Percentiles rank a stretch among this genome's conserved stretches.
Conservation (phyloP, 306 rosid species). For the Acacia crassicarpa region DNA sequence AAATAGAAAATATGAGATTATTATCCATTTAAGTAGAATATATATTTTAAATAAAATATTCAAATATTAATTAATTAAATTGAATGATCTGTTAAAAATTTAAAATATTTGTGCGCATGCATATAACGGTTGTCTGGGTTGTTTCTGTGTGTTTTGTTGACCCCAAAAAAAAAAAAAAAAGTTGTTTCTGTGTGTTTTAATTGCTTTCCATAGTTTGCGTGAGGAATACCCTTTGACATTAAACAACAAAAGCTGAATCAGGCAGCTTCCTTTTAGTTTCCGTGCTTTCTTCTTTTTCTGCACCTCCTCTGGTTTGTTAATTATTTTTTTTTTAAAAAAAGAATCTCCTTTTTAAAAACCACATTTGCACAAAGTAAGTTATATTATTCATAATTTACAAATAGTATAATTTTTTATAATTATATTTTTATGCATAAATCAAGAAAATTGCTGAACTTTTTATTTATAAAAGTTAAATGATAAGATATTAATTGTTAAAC, state of each 20-base stretch:
- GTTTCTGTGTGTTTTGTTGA: background rate
- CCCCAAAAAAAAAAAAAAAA: too few species aligned
- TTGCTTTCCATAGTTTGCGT: conserved; percentile 38
- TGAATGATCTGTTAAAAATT: background rate
- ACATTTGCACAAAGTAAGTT: background rate
- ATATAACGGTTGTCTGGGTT: background rate
- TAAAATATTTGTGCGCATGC: background rate
- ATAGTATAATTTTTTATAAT: background rate
- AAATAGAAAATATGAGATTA: background rate
- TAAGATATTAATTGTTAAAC: background rate
- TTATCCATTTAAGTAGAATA: background rate
- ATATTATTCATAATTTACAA: background rate
- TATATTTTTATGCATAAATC: background rate
- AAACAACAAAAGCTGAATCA: background rate
- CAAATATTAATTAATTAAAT: background rate
- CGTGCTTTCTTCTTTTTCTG: background rate
- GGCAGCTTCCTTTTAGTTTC: background rate
- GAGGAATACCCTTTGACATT: conserved; percentile 43
- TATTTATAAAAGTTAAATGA: background rate
- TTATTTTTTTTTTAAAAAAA: too few species aligned
- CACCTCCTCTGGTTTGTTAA: background rate
- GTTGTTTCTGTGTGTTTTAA: background rate
- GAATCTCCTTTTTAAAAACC: background rate
- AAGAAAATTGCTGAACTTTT: background rate
- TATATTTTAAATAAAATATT: background rate